These are phyloP conservation scores for Pyricularia sp. DNA, from an alignment of 2,329 filamentous ascomycete genomes.

Conservation along the genomic window DNA sequence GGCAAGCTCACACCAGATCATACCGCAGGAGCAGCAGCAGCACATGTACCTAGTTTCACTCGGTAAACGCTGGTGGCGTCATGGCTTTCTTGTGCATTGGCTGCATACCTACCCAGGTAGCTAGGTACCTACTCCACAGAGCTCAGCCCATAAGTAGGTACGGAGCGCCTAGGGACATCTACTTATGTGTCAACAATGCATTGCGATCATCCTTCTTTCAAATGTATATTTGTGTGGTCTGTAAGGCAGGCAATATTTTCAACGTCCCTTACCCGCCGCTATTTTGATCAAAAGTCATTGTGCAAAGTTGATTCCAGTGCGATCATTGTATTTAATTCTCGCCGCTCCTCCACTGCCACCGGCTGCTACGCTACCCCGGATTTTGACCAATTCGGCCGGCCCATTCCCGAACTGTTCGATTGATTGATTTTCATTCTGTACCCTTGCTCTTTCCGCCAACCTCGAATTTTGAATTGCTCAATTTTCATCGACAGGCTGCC, in stretches of 20 bases:
- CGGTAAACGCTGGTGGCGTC: background rate
- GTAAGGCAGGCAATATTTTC: background rate
- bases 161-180: background rate
- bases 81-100: background rate
- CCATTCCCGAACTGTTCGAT: background rate
- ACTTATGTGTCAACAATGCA: background rate
- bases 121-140: too few species aligned
- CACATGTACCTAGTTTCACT: background rate
- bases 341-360: too few species aligned
- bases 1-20: background rate
- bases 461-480: background rate
- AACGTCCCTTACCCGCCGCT: background rate
- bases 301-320: background rate
- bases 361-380: background rate
- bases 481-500: background rate
- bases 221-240: background rate
- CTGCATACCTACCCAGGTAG: too few species aligned
- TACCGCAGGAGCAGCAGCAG: background rate
- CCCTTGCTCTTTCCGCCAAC: background rate
- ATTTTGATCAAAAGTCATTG: background rate
- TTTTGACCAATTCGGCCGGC: background rate
- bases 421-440: background rate
- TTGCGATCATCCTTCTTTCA: background rate
- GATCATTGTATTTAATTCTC: background rate
- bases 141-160: background rate